These are phyloP conservation scores for Schoenoplectus tabernaemontani DNA, from an alignment of 202 grass and related monocot species.

Conservation along the genomic window DNA sequence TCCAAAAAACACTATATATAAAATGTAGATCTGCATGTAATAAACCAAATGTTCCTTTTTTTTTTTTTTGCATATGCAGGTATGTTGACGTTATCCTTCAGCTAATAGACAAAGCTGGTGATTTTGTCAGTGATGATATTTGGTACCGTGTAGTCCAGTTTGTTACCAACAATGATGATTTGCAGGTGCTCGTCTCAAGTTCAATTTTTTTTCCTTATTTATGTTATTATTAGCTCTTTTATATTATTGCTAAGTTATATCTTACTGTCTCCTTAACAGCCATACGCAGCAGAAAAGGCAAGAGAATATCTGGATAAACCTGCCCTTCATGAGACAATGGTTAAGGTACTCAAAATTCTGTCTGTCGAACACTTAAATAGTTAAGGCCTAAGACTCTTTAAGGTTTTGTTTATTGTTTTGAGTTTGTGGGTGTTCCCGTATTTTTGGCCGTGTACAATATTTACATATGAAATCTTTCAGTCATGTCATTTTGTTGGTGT, in stretches of 20 bases:
- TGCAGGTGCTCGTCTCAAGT: constrained; percentile 48
- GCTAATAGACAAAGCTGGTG: constrained; percentile 94
- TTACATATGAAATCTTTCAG: constrained; percentile 9
- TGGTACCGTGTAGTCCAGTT: constrained; percentile 99
- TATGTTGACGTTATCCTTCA: constrained; percentile 99
- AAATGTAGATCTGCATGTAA: constrained; percentile 4
- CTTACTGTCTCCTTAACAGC: constrained; percentile 41
- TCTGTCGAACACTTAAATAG: constrained; percentile 16
- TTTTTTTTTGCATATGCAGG: constrained; percentile 36
- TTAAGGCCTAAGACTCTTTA: too few relatives aligned
- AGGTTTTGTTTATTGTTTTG: background rate
- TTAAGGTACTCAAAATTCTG: constrained; percentile 66
- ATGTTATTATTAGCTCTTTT: constrained; percentile 2
- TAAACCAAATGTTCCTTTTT: background rate
- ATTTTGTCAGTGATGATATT: constrained; percentile 99
- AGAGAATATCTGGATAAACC: constrained; percentile 98
- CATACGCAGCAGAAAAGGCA: constrained; percentile 90
- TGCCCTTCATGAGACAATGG: constrained; percentile 99
- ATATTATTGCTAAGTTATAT: constrained; percentile 20
- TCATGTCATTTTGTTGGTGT: background rate
- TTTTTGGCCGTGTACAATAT: background rate
- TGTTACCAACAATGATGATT: constrained; percentile 99
- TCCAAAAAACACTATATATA: constrained; percentile 4
- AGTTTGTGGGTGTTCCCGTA: background rate
- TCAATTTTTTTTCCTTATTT: background rate